Evolutionary conservation across 495 filamentous ascomycete species (phyloP).

Genomic region (Xylaria bambusicola): DNA sequence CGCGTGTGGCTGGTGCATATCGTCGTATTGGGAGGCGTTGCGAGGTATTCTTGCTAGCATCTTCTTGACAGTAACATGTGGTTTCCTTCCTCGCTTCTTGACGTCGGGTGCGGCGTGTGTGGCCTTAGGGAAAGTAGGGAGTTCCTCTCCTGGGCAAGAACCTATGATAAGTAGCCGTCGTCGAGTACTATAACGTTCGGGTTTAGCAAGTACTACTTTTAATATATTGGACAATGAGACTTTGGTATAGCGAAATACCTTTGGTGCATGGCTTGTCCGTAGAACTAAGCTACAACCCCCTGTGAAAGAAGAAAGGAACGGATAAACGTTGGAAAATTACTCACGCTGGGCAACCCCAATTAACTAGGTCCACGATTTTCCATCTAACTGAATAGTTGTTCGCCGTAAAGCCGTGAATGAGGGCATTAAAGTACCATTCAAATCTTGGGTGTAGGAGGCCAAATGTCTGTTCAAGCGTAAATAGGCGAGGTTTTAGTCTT

Average conservation of each 20-base stretch:
- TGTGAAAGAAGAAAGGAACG: neutral
- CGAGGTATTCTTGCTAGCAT: constrained; percentile 40
- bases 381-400: constrained; percentile 68
- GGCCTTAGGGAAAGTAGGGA: constrained; percentile 67
- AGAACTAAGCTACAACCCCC: neutral
- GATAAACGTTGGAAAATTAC: neutral
- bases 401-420: constrained; percentile 66
- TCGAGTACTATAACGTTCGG: constrained; percentile 18
- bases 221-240: no score
- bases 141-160: constrained; percentile 71
- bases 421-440: constrained; percentile 54
- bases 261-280: no score
- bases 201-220: neutral
- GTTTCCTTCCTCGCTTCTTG: constrained; percentile 46
- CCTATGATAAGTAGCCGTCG: constrained; percentile 75
- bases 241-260: no score
- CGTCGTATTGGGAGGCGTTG: constrained; percentile 41
- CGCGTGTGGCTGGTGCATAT: constrained; percentile 39
- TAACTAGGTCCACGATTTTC: constrained; percentile 49
- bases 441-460: constrained; percentile 58
- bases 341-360: constrained; percentile 45
- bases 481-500: constrained; percentile 64
- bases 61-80: constrained; percentile 32
- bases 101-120: constrained; percentile 59
- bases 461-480: constrained; percentile 84